Base-by-base conservation (phyloP, 352 stramenopile genomes). In the Phytopythium oedochilum region DNA sequence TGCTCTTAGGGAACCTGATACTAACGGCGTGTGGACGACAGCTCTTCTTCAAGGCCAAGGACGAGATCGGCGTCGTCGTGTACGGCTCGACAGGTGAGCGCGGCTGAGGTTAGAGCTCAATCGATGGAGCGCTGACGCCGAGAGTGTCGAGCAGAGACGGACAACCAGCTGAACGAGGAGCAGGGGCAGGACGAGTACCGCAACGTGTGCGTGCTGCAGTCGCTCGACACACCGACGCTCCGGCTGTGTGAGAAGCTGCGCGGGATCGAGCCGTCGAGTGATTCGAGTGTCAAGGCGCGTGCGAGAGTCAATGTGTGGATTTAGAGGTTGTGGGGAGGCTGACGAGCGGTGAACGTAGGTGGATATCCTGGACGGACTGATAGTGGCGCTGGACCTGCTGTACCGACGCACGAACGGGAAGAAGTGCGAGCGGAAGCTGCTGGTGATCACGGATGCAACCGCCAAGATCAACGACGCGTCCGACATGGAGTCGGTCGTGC, bases 11-110 rank as follows among this genome's bases (percentile, higher is more conserved):
- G n/a, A n/a, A n/a, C n/a, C n/a, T n/a, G n/a, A n/a, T n/a, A n/a
- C n/a, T n/a, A n/a, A n/a, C n/a, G n/a, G 47, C 15, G 22, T 2
- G 15, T 25, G 56, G 10, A 10, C 15, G 50, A 8, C 44, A 90
- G 81, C 61, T 93, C 23, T 87, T 91, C 44, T 89, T 86, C 61
- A 85, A 86, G 44, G 68, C 81, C 10, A 89, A 92, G 59, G 83
- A 93, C 55, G 81, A 93, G 35, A 57, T 93, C 45, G 81, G 81
- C 31, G 75, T 93, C 42, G 78, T 93, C n/a, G 55, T 81, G 15
- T 93, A 86, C 46, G 83, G 83, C 32, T 86, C 81, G 0, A 64
- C 78, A 73, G 74, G 66, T 66, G 14, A n/a, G n/a, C n/a, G n/a
- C n/a, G n/a, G n/a, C n/a, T n/a, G n/a, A n/a, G n/a, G n/a, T n/a